Base-by-base conservation (phyloP, 805 yeast species). In the Monosporozyma siamensis region DNA sequence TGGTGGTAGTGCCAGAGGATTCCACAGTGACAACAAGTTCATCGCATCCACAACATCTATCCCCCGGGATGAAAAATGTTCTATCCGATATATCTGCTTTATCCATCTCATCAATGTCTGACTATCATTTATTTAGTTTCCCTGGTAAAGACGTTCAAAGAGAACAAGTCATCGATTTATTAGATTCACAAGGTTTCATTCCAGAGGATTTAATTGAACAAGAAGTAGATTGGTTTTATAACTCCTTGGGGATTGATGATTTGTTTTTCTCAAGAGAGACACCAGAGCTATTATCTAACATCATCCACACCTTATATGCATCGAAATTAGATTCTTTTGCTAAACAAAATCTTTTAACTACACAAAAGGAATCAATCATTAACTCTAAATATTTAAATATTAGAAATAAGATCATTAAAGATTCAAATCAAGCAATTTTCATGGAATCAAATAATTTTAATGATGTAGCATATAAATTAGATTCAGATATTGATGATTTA, bases 311-410 rank as follows among this genome's bases (percentile, higher is more conserved):
- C 8, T 70, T 90, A 42, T 90, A 90, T 65, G 85, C 96, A 26
- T 89, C 97, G 44, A 92, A 92, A 61, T 75, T 92, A 42, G 92
- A 90, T 52, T 95, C 95, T 6, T 85, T 73, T 58, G 82, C 92
- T n/a, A n/a, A n/a, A n/a, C n/a, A n/a, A n/a, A n/a, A n/a, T n/a
- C n/a, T n/a, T n/a, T n/a, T n/a, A n/a, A n/a, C n/a, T n/a, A n/a
- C n/a, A n/a, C 3, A 66, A 74, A 48, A 72, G 80, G 39, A 74
- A 67, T 44, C 68, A 70, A 57, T 50, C 15, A 9, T 24, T 25
- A 24, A 24, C 17, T 15, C 20, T 8, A 4, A 14, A 4, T 15
- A 29, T 6, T 29, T 80, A 81, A 17, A 78, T 50, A 80, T 90
- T 49, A 85, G 81, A 48, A 85, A 87, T 61, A 81, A 80, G 59